Evolutionary conservation across 768 basidiomycete species (phyloP).

Genomic region (Multifurca ochricompacta): DNA sequence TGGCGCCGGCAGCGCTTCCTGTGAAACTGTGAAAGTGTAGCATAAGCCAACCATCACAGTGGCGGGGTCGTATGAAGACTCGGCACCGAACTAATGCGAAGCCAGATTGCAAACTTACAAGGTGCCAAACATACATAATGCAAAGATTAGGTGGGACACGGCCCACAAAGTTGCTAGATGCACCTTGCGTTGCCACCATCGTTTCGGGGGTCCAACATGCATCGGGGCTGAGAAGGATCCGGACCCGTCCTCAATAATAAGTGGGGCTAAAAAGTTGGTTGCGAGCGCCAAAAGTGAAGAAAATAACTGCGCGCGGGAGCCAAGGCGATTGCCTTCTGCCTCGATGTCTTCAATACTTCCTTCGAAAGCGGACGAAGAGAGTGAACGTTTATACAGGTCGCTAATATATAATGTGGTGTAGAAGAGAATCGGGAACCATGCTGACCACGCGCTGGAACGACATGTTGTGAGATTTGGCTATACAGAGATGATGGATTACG

Average conservation of each 20-base stretch:
- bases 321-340: constrained; percentile 71
- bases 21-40: constrained; percentile 48
- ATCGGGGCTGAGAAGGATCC: neutral
- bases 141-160: constrained; percentile 64
- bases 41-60: neutral
- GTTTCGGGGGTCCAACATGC: neutral
- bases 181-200: constrained; percentile 33
- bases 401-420: constrained; percentile 85
- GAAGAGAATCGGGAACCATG: constrained; percentile 90
- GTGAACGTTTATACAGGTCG: constrained; percentile 65
- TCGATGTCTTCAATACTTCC: constrained; percentile 35
- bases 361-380: constrained; percentile 24
- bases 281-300: constrained; percentile 62
- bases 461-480: neutral
- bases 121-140: constrained; percentile 70
- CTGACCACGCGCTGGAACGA: constrained; percentile 60
- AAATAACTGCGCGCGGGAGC: constrained; percentile 76
- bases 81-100: neutral
- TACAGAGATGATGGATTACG: neutral
- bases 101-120: constrained; percentile 49
- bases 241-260: constrained; percentile 33
- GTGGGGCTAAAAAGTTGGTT: constrained; percentile 64
- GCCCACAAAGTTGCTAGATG: constrained; percentile 74
- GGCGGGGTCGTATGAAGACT: neutral
- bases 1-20: constrained; percentile 60